These are phyloP conservation scores for Flueggea neowawraea DNA, from an alignment of 441 rosid species.

Conservation along the genomic window DNA sequence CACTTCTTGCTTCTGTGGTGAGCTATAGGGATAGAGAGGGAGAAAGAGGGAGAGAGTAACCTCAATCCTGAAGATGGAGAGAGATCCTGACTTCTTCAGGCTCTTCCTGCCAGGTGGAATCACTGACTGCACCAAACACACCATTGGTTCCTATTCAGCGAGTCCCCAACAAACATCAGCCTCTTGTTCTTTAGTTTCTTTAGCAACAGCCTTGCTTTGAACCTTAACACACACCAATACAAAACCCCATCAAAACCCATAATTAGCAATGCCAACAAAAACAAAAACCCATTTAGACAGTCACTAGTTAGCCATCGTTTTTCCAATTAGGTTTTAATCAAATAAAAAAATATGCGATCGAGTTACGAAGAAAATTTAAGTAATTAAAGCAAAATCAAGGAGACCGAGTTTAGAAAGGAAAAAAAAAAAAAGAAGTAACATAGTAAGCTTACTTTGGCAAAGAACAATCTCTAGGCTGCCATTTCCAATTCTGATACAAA, in stretches of 20 bases:
- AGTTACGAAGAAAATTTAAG: no score
- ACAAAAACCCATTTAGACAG: background rate
- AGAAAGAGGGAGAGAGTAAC: conserved; percentile 13
- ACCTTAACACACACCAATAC: conserved; percentile 33
- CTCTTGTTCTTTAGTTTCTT: conserved; percentile 88
- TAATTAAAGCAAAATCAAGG: no score
- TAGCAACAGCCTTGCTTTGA: conserved; percentile 62
- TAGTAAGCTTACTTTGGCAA: conserved; percentile 50
- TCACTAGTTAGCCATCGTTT: no score
- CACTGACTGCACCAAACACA: conserved; percentile 83
- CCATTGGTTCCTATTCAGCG: conserved; percentile 89
- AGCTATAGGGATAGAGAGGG: no score
- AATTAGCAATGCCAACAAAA: background rate
- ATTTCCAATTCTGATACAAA: conserved; percentile 76
- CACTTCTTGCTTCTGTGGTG: no score
- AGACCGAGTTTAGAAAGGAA: no score
- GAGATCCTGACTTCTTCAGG: conserved; percentile 70
- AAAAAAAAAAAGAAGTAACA: no score
- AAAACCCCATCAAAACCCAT: conserved; percentile 1
- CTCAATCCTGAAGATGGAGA: conserved; percentile 61
- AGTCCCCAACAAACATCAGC: conserved; percentile 96
- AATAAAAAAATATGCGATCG: no score
- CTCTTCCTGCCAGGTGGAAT: conserved; percentile 67
- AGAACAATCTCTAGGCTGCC: conserved; percentile 86
- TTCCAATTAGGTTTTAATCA: no score